These are phyloP conservation scores for Trichophyton benhamiae DNA, from an alignment of 2,329 filamentous ascomycete species.

Conservation along the genomic window DNA sequence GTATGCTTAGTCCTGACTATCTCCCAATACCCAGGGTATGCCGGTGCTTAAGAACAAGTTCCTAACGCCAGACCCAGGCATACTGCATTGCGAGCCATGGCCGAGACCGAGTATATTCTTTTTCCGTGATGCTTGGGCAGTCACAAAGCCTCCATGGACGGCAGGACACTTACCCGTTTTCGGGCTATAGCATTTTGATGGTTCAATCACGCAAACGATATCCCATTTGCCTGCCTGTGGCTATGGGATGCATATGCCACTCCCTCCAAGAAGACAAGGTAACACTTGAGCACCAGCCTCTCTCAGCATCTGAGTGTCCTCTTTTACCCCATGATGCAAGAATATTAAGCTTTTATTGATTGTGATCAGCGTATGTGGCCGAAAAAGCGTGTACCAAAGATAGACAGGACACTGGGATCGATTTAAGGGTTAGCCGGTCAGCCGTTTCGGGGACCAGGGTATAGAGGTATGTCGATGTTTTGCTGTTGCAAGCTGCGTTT, in stretches of 20 bases:
- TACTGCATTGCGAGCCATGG: not conserved
- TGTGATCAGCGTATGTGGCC: slow-evolving; percentile 42
- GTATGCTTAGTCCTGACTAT: not conserved
- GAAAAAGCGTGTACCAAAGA: slow-evolving; percentile 20
- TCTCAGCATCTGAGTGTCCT: slow-evolving; percentile 39
- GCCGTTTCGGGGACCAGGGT: not conserved
- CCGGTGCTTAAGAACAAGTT: not conserved
- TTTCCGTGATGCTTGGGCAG: not conserved
- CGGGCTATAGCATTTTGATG: not conserved
- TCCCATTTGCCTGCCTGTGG: slow-evolving; percentile 45
- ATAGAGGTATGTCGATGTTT: not conserved
- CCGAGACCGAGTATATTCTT: too few species aligned
- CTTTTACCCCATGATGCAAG: slow-evolving; percentile 42
- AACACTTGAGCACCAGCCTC: slow-evolving; percentile 36
- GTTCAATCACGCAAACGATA: slow-evolving; percentile 28
- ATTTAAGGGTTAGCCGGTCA: not conserved
- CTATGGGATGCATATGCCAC: slow-evolving; percentile 48
- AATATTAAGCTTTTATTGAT: slow-evolving; percentile 46
- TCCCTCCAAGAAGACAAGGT: slow-evolving; percentile 41
- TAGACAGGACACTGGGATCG: not conserved
- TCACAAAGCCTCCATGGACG: not conserved
- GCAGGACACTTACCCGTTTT: not conserved
- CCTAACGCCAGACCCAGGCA: not conserved
- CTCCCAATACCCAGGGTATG: not conserved
- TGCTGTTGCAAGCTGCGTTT: slow-evolving; percentile 31